Base-by-base conservation (phyloP, 345 rosid genomes). In the Hibiscus tridactylites region DNA sequence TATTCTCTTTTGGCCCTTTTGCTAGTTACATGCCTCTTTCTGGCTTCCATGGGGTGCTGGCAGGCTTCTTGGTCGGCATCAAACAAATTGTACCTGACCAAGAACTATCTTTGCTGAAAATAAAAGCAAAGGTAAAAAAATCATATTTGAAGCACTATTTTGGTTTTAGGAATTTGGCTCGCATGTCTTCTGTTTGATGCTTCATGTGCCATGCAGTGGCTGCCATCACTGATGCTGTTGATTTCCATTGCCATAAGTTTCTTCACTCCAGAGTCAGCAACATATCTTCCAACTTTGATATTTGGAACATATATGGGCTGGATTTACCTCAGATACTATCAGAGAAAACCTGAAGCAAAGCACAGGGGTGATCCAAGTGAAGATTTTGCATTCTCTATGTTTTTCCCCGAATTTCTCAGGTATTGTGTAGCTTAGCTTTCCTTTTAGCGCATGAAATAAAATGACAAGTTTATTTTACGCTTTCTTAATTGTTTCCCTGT, bases 81-180 rank as follows among this genome's bases (percentile, higher is more conserved):
- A 96, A 92, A 86, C 98, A 96, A 83, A 92, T 96, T 54, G 76
- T 89, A 77, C 96, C 98, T 70, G 99, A 96, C 76, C 99, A 91
- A 78, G 98, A 92, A 85, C 79, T 95, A 64, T 79, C 90, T 60
- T 50, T 88, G 44, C 49, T 92, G 76, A 91, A 80, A 84, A 81
- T 92, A 68, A 96, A 89, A 85, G 91, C 96, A 65, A 96, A 91
- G 98, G 98, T 96, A 33, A 33, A 80, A 49, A 35, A 12, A 29
- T 5, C 65, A 50, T 70, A 63, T 52, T 52, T 52, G 26, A 7
- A 61, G 69, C 67, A 19, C 28, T 62, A 44, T 63, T 17, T 63
- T 24, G 19, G 67, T 62, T 63, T 46, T 16, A 12, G 1, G 16
- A 59, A 66, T 72, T 19, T 52, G 37, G 1, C 71, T 52, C 29